phyloP scores from a whole-genome alignment of 2,329 filamentous ascomycete species.

The Thelonectria rubi region DNA sequence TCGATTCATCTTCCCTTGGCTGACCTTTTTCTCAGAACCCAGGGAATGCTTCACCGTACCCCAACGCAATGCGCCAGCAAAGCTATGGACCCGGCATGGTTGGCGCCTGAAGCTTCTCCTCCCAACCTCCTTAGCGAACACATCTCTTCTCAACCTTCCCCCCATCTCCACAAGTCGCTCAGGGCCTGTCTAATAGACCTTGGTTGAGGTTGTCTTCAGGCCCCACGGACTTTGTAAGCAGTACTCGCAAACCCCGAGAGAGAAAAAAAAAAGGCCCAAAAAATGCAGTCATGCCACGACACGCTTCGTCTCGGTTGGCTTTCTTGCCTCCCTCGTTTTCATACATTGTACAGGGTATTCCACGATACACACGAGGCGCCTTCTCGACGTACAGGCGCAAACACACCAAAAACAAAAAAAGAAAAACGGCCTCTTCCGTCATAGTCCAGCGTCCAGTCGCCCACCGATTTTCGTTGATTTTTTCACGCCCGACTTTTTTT shows the following conservation, averaged over 20 bases:
- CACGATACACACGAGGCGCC: conserved; percentile 42
- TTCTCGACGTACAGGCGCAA: conserved; percentile 25
- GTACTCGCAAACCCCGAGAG: conserved; percentile 11
- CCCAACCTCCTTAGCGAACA: conserved; percentile 3
- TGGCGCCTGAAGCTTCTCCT: conserved; percentile 55
- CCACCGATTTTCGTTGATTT: conserved; percentile 26
- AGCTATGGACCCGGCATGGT: conserved; percentile 68
- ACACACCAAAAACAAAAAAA: not conserved
- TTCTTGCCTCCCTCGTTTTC: conserved; percentile 31
- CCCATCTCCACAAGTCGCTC: conserved; percentile 6
- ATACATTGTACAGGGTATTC: conserved; percentile 44
- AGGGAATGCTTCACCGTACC: conserved; percentile 54
- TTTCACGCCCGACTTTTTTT: conserved; percentile 30
- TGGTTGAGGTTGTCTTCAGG: conserved; percentile 26
- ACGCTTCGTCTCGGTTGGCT: conserved; percentile 24
- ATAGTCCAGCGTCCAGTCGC: conserved; percentile 33
- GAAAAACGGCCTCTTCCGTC: conserved; percentile 26
- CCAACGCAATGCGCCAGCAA: conserved; percentile 57
- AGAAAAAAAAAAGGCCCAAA: conserved; percentile 12
- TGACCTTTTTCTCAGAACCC: conserved; percentile 58
- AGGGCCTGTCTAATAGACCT: conserved; percentile 23
- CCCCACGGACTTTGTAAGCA: conserved; percentile 15
- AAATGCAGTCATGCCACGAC: conserved; percentile 15
- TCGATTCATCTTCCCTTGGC: conserved; percentile 43
- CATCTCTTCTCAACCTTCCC: conserved; percentile 13